Evolutionary conservation across 2,329 filamentous ascomycete genomes (phyloP), one percentile per base, ranked within the genome.

Genomic region (Microcyclosporella mali): DNA sequence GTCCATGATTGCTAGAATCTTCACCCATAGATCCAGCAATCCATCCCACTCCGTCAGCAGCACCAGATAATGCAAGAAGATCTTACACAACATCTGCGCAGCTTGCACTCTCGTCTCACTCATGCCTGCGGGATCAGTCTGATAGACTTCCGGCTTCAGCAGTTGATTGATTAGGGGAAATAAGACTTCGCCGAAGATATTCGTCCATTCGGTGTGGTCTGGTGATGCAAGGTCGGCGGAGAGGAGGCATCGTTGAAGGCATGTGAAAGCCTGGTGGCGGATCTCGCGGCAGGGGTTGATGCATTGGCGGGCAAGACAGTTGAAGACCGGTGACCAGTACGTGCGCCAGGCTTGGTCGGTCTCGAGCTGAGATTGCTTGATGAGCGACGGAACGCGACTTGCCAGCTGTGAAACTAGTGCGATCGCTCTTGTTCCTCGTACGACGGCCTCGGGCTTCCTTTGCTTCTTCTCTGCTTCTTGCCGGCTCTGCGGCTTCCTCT

Each of bases 301-400:
- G 66, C 89, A 95, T 67, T 98, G 92, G 3, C 80, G 81, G 2
- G 85, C 92, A 14, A 98, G 70, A 4, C 88, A 85, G 55, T 88
- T 81, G 66, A 98, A 92, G 18, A 98, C 88, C 1, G 90, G 92
- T 11, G 89, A 82, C 92, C 92, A 98, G 64, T 98, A 98, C 7
- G 92, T 88, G 38, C 88, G 88, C 92, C 92, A 98, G 11, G 92
- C 92, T 85, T 55, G 46, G 31, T 54, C 51, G 42, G 56, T 55
- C 48, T 95, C 92, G 2, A 97, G 79, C 57, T 95, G 90, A 16
- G 89, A 95, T 61, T 95, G 87, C 60, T 88, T 79, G 71, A 98
- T 95, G 28, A 97, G 77, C 40, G 82, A 76, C 2, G 90, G 88
- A 17, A 94, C 88, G 31, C 88, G 81, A 40, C 74, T 74, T 1